A percentile compares a stretch with the other conserved stretches of the same genome.
phyloP scores from a whole-genome alignment of 1,284 basidiomycete genomes.

The Kalmanozyma brasiliensis region DNA sequence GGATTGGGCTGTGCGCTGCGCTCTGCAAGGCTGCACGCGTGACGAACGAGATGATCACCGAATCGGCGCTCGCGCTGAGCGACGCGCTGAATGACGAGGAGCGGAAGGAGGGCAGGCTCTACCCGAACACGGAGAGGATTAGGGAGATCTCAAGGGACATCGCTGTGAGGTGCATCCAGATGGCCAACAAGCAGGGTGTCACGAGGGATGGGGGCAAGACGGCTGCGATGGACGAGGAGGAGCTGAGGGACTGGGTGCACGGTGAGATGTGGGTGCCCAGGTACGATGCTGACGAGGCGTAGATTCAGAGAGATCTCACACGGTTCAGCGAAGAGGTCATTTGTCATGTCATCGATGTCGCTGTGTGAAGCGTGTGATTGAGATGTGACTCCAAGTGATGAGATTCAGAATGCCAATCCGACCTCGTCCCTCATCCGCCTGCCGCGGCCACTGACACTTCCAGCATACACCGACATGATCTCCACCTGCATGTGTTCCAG shows the following conservation, averaged over 20 bases:
- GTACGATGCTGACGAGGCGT: constrained; percentile 45
- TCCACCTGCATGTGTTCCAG: constrained; percentile 2
- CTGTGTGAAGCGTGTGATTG: too few species aligned
- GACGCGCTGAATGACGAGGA: constrained; percentile 81
- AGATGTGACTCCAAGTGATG: too few species aligned
- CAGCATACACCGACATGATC: constrained; percentile 13
- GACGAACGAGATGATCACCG: constrained; percentile 78
- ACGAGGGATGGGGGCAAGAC: constrained; percentile 61
- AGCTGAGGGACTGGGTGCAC: constrained; percentile 58
- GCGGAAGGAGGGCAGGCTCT: constrained; percentile 67
- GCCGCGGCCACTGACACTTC: neutral
- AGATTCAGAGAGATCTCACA: too few species aligned
- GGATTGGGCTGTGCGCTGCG: constrained; percentile 62
- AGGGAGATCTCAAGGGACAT: constrained; percentile 62
- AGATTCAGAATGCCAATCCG: neutral
- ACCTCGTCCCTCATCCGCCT: neutral
- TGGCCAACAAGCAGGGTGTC: constrained; percentile 61
- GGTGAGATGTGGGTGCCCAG: constrained; percentile 64
- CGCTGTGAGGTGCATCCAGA: constrained; percentile 58
- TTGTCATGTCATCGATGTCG: too few species aligned
- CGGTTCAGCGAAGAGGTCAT: too few species aligned
- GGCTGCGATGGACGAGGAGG: constrained; percentile 54
- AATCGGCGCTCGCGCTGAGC: constrained; percentile 77
- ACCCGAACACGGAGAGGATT: constrained; percentile 61
- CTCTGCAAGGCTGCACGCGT: constrained; percentile 78